Evolutionary conservation across 139 green algal genomes (phyloP), one percentile per base, ranked within the genome.

Genomic region (Chlorokybus atmophyticus): DNA sequence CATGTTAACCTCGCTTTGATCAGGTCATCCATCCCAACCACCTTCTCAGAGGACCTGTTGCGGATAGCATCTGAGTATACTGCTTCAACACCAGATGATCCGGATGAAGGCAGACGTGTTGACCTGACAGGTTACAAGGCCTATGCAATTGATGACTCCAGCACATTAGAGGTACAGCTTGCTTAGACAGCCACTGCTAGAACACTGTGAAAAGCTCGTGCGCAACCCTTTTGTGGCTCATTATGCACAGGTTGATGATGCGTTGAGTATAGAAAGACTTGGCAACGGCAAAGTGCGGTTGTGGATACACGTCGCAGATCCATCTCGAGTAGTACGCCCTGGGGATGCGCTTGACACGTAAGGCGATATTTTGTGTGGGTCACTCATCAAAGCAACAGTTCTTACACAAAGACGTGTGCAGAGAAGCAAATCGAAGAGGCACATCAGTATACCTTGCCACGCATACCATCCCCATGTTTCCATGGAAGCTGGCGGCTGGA

Each of bases 291-390:
- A 64, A 1, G 7, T 62, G 25, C 59, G 73, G 51, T 51, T 95
- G 40, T 95, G 87, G 88, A 73, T 94, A 19, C 87, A 95, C 65
- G 75, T 95, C 28, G 87, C 87, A 7, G 85, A 94, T 58, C 83
- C 85, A 41, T 81, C 74, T n/a, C n/a, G n/a, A n/a, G n/a, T n/a
- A n/a, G n/a, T n/a, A n/a, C n/a, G n/a, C n/a, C 60, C 30, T 14
- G 57, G 56, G 52, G 29, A 57, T 14, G n/a, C 51, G 40, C 52
- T 95, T 32, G 82, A 83, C 2, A 19, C 47, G 55, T 62, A 6
- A 66, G 41, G n/a, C n/a, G n/a, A n/a, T 66, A 17, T 64, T 59
- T 50, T 55, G 48, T 19, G 28, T 40, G 7, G 7, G 62, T 35
- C 6, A 32, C 39, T 23, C 6, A 14, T 19, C 14, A 14, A 50